phyloP scores from a whole-genome alignment of 148 eudicot species.

The Simmondsia chinensis region DNA sequence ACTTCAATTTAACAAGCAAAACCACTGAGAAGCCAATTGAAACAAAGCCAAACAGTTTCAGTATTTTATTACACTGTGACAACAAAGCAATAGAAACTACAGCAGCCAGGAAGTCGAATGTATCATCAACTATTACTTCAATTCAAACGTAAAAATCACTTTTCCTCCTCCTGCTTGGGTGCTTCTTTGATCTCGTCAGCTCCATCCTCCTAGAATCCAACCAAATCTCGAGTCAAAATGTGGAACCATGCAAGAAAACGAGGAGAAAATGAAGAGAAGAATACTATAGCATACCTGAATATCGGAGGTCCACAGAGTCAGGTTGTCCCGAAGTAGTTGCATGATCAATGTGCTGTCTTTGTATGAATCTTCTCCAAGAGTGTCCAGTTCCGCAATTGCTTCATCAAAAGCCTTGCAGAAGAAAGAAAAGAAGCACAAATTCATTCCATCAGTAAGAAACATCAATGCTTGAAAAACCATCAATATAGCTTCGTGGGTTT shows the following conservation, averaged over 20 bases:
- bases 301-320: conserved; percentile 61
- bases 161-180: too few relatives aligned
- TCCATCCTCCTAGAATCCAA: conserved; percentile 26
- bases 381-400: conserved; percentile 61
- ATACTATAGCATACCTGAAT: conserved; percentile 30
- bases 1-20: too few relatives aligned
- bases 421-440: too few relatives aligned
- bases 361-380: conserved; percentile 58
- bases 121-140: conserved; percentile 15
- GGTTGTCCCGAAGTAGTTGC: conserved; percentile 62
- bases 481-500: too few relatives aligned
- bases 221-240: neutral
- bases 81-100: conserved; percentile 5
- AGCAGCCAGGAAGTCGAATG: conserved; percentile 3
- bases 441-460: too few relatives aligned
- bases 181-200: conserved; percentile 27
- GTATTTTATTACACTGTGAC: too few relatives aligned
- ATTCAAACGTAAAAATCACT: too few relatives aligned
- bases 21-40: too few relatives aligned
- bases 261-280: neutral
- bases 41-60: too few relatives aligned
- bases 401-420: conserved; percentile 46
- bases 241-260: neutral
- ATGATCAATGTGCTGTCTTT: conserved; percentile 61
- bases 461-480: too few relatives aligned